Conservation (phyloP, 2,329 filamentous ascomycete species). For the Fusarium newnesense region DNA sequence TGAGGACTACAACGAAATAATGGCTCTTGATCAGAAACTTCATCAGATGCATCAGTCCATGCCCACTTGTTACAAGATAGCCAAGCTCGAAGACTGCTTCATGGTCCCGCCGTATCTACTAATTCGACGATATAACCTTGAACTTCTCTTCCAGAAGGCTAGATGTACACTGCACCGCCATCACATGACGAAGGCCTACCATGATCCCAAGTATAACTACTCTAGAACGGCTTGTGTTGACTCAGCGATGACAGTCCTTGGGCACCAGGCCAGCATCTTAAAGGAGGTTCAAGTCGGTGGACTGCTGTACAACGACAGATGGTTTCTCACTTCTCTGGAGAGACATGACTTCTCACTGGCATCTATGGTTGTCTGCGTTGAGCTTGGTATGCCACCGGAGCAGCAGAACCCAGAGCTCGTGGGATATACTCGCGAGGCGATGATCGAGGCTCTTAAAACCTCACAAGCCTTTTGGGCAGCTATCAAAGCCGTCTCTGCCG, state of each 20-base stretch:
- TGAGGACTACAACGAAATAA: conserved; percentile 30
- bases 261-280: conserved; percentile 23
- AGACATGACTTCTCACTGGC: conserved; percentile 33
- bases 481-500: conserved; percentile 14
- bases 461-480: conserved; percentile 27
- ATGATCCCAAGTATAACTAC: conserved; percentile 23
- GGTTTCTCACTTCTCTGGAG: conserved; percentile 30
- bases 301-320: conserved; percentile 10
- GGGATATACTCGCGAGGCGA: not conserved
- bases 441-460: conserved; percentile 18
- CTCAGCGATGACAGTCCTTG: conserved; percentile 21
- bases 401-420: not conserved
- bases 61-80: conserved; percentile 18
- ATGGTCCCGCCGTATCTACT: conserved; percentile 20
- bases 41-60: conserved; percentile 13
- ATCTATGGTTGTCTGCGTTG: conserved; percentile 33
- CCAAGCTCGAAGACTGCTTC: conserved; percentile 24
- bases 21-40: conserved; percentile 26
- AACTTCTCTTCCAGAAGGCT: conserved; percentile 25
- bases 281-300: conserved; percentile 32
- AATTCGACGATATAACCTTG: conserved; percentile 30
- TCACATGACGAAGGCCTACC: conserved; percentile 29
- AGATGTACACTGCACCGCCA: conserved; percentile 32
- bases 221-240: conserved; percentile 21
- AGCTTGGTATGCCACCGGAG: conserved; percentile 7